Evolutionary conservation across 371 early-diverging fungal genomes (phyloP).

Genomic region (Ordospora colligata): DNA sequence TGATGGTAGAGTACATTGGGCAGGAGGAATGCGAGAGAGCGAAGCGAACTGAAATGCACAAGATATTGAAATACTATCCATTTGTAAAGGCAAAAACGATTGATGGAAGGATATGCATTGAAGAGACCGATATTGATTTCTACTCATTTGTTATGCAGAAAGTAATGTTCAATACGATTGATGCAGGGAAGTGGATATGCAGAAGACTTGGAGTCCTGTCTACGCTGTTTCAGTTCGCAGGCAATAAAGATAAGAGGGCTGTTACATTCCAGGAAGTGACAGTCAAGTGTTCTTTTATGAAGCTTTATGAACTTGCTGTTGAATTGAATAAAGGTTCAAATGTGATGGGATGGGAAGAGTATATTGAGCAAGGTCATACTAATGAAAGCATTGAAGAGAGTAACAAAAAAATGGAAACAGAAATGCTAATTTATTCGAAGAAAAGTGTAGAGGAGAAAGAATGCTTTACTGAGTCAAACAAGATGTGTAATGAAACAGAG

Average conservation of each 20-base stretch:
- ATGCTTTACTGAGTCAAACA: neutral
- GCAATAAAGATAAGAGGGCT: conserved; percentile 93
- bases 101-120: conserved; percentile 2
- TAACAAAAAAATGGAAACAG: neutral
- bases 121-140: conserved; percentile 18
- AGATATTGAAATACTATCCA: conserved; percentile 37
- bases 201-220: conserved; percentile 50
- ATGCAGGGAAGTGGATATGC: conserved; percentile 38
- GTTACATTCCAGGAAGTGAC: conserved; percentile 80
- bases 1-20: neutral
- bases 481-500: neutral
- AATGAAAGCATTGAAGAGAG: neutral
- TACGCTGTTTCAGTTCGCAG: conserved; percentile 70
- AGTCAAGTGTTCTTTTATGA: conserved; percentile 56
- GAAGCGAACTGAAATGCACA: conserved; percentile 47
- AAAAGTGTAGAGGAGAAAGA: neutral
- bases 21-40: conserved; percentile 19
- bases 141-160: conserved; percentile 50
- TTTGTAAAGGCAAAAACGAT: conserved; percentile 47
- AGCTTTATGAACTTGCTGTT: conserved; percentile 33
- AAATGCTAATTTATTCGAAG: neutral
- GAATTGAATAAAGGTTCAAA: neutral
- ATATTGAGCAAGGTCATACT: neutral
- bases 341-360: neutral
- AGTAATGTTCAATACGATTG: conserved; percentile 43